A percentile compares a stretch with the other conserved stretches of the same genome.
Conservation (phyloP, 257 asterid species). For the Gentiana macrophylla region DNA sequence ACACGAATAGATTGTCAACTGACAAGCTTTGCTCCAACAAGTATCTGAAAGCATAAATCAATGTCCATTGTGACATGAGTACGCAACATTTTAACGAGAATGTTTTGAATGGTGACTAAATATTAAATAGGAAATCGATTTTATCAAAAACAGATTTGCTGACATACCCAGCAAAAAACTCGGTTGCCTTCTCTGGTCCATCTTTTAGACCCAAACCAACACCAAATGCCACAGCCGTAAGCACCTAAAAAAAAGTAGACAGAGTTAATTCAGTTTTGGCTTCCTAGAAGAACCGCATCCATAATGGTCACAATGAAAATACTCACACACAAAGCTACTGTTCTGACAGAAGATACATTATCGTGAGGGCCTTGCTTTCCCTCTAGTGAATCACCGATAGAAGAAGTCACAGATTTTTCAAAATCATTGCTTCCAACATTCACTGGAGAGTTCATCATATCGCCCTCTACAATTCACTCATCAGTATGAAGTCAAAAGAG, state of each 20-base stretch:
- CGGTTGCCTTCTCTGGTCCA: constrained; percentile 76
- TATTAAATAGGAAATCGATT: neutral
- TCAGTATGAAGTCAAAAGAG: too few species aligned
- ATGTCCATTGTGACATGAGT: too few species aligned
- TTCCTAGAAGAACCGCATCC: constrained; percentile 12
- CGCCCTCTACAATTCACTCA: constrained; percentile 28
- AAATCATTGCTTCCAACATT: constrained; percentile 18
- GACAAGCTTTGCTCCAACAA: constrained; percentile 95
- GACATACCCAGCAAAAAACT: constrained; percentile 93
- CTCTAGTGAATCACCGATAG: constrained; percentile 30
- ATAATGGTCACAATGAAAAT: constrained; percentile 8
- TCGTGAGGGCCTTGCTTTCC: constrained; percentile 22
- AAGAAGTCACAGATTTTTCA: constrained; percentile 25
- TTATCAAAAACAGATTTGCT: neutral
- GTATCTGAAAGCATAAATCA: constrained; percentile 42
- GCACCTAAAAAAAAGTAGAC: constrained; percentile 60
- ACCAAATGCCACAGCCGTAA: constrained; percentile 87
- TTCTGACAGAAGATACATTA: constrained; percentile 54
- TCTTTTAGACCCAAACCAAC: constrained; percentile 75
- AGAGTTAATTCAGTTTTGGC: constrained; percentile 39
- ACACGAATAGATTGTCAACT: constrained; percentile 93
- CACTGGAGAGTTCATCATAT: constrained; percentile 24
- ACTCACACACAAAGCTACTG: constrained; percentile 84
- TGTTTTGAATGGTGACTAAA: neutral
- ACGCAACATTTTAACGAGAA: neutral